These are phyloP conservation scores for Stellera chamaejasme DNA, from an alignment of 345 rosid genomes.

Conservation along the genomic window DNA sequence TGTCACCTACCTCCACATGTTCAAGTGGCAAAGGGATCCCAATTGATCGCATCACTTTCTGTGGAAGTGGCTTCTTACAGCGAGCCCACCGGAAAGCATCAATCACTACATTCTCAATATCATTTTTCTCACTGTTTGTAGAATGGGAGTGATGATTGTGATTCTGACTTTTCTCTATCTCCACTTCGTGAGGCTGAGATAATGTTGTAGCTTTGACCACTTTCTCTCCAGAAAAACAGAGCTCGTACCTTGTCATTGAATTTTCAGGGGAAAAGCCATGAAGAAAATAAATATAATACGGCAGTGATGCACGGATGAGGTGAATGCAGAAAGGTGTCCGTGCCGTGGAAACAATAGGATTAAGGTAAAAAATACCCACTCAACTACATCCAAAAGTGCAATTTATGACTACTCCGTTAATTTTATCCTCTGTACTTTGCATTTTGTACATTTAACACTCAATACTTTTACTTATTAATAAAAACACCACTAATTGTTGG, in stretches of 20 bases:
- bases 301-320: too few relatives aligned
- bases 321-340: too few relatives aligned
- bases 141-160: constrained; percentile 51
- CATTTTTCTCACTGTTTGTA: constrained; percentile 67
- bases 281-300: too few relatives aligned
- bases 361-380: too few relatives aligned
- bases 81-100: constrained; percentile 94
- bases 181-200: constrained; percentile 51
- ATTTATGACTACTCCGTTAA: too few relatives aligned
- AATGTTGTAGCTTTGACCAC: constrained; percentile 47
- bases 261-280: not conserved
- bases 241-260: constrained; percentile 62
- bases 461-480: too few relatives aligned
- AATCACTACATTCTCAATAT: constrained; percentile 46
- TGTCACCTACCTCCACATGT: constrained; percentile 60
- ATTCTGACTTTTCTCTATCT: constrained; percentile 55
- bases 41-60: constrained; percentile 73
- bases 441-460: too few relatives aligned
- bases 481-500: too few relatives aligned
- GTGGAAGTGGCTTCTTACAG: constrained; percentile 88
- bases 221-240: constrained; percentile 86
- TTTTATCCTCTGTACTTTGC: too few relatives aligned
- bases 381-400: too few relatives aligned
- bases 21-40: constrained; percentile 91
- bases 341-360: too few relatives aligned